phyloP scores from a whole-genome alignment of 2,329 filamentous ascomycete genomes.

The Helotiales sp. region DNA sequence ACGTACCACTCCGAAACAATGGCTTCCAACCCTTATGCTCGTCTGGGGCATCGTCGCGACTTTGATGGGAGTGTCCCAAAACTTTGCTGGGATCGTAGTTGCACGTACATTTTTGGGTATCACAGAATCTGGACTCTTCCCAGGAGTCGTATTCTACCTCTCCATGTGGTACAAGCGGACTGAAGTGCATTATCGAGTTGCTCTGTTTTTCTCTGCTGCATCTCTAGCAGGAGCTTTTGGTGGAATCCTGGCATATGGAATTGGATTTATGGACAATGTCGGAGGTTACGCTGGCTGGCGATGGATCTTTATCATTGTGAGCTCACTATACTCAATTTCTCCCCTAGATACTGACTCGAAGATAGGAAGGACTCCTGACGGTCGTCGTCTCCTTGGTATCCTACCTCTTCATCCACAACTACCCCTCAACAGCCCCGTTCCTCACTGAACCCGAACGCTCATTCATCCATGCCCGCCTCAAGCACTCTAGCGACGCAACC shows the following conservation, averaged over 20 bases:
- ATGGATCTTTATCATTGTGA: conserved; percentile 59
- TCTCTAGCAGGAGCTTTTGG: conserved; percentile 57
- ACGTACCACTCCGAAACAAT: conserved; percentile 55
- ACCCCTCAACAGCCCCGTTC: conserved; percentile 20
- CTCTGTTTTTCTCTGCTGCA: conserved; percentile 56
- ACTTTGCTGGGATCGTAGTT: conserved; percentile 50
- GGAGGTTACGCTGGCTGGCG: conserved; percentile 54
- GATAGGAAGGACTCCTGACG: conserved; percentile 54
- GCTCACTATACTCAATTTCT: too few species aligned
- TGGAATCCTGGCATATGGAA: conserved; percentile 56
- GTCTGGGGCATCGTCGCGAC: conserved; percentile 57
- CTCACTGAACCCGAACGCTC: neutral
- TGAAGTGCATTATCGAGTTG: conserved; percentile 55
- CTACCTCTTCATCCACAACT: conserved; percentile 41
- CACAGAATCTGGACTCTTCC: conserved; percentile 54
- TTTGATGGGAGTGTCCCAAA: conserved; percentile 49
- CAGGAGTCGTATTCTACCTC: conserved; percentile 50
- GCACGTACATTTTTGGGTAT: conserved; percentile 58
- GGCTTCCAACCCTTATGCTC: conserved; percentile 58
- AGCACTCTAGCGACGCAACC: conserved; percentile 68
- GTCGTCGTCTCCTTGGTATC: conserved; percentile 49
- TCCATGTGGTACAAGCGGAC: conserved; percentile 55
- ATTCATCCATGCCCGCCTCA: conserved; percentile 65
- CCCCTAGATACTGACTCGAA: conserved; percentile 1
- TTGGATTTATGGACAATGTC: conserved; percentile 52